Conservation (phyloP, 352 stramenopile genomes). For the Pythium volutum region DNA sequence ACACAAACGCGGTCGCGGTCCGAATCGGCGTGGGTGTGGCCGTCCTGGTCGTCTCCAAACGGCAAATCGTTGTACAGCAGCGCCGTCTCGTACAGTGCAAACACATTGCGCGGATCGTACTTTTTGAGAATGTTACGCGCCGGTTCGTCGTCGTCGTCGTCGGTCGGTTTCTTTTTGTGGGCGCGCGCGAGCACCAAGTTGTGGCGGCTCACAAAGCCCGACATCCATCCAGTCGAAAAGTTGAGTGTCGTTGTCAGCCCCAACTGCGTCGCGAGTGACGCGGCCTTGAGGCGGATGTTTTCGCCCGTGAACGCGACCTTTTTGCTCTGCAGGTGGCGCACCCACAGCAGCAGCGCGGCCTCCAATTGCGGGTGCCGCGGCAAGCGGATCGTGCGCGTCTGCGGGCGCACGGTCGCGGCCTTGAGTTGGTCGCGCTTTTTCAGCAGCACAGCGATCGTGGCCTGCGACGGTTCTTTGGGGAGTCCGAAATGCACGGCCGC, state of each 20-base stretch:
- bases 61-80: slow-evolving; percentile 21
- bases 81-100: slow-evolving; percentile 15
- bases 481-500: slow-evolving; percentile 22
- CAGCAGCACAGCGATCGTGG: slow-evolving; percentile 22
- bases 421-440: slow-evolving; percentile 23
- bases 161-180: slow-evolving; percentile 21
- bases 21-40: background rate
- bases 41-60: background rate
- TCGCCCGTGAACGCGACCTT: slow-evolving; percentile 21
- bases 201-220: slow-evolving; percentile 21
- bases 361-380: slow-evolving; percentile 21
- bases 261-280: slow-evolving; percentile 14
- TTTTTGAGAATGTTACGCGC: slow-evolving; percentile 2
- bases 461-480: slow-evolving; percentile 24
- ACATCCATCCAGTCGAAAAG: slow-evolving; percentile 26
- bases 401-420: slow-evolving; percentile 17
- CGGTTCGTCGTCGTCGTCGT: slow-evolving; percentile 10
- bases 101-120: slow-evolving; percentile 16
- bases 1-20: slow-evolving; percentile 15
- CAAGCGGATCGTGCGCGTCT: slow-evolving; percentile 22
- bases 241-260: slow-evolving; percentile 18
- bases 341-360: slow-evolving; percentile 21
- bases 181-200: slow-evolving; percentile 18
- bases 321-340: slow-evolving; percentile 22
- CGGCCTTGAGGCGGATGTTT: slow-evolving; percentile 27